A percentile compares a stretch with the other conserved stretches of the same genome.
These are phyloP conservation scores for Exophiala sp. DNA, from an alignment of 2,329 filamentous ascomycete species.

Conservation along the genomic window DNA sequence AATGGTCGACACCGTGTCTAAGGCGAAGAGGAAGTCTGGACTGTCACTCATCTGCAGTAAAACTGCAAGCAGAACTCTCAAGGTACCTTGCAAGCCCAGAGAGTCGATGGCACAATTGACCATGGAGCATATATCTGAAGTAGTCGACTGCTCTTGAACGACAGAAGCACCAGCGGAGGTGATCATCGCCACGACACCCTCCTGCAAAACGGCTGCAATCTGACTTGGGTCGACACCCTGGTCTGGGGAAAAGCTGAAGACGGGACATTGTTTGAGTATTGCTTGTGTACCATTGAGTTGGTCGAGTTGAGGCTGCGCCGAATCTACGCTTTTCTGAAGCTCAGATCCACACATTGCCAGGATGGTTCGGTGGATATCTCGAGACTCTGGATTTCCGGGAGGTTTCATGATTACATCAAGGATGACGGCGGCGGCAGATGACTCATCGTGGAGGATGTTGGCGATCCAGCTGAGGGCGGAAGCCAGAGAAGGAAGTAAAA, in stretches of 20 bases:
- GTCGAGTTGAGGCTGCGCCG: conserved; percentile 7
- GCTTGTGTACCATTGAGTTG: conserved; percentile 5
- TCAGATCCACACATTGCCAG: conserved; percentile 47
- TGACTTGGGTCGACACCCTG: background rate
- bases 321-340: conserved; percentile 6
- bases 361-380: conserved; percentile 59
- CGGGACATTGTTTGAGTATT: conserved; percentile 6
- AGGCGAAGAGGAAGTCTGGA: conserved; percentile 39
- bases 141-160: conserved; percentile 44
- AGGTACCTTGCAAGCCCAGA: conserved; percentile 39
- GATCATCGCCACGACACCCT: conserved; percentile 13
- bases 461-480: conserved; percentile 59
- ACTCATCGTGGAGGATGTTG: conserved; percentile 52
- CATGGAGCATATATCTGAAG: conserved; percentile 47
- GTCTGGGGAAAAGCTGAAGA: conserved; percentile 14
- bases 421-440: conserved; percentile 46
- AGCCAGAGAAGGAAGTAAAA: conserved; percentile 59
- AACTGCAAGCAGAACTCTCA: conserved; percentile 40
- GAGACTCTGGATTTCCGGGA: conserved; percentile 57
- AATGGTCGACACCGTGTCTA: conserved; percentile 44
- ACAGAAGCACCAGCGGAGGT: background rate
- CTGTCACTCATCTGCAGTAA: conserved; percentile 41
- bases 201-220: conserved; percentile 10
- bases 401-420: conserved; percentile 57
- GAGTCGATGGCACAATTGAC: conserved; percentile 35